phyloP scores from a whole-genome alignment of 2,329 filamentous ascomycete genomes.

The Amesomyces nigricolor region DNA sequence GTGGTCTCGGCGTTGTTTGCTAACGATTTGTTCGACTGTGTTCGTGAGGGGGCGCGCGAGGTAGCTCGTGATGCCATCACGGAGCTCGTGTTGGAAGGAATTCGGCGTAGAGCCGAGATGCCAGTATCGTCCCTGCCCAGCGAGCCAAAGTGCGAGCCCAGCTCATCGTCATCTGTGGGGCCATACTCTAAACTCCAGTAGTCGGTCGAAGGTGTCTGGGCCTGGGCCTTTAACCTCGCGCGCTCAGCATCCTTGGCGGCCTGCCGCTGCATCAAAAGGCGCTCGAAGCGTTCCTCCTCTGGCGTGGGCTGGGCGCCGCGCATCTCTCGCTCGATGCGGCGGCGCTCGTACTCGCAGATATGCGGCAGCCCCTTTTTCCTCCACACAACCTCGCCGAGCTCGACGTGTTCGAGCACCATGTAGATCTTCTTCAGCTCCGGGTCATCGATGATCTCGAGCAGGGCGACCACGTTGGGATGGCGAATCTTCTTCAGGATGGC shows the following conservation, averaged over 20 bases:
- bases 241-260: constrained; percentile 53
- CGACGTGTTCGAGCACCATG: constrained; percentile 92
- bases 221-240: constrained; percentile 44
- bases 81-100: constrained; percentile 36
- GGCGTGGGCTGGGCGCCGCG: constrained; percentile 52
- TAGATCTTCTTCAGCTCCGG: constrained; percentile 96
- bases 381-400: constrained; percentile 92
- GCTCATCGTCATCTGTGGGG: constrained; percentile 47
- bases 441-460: constrained; percentile 96
- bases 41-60: constrained; percentile 44
- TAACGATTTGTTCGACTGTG: constrained; percentile 42
- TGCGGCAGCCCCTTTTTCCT: constrained; percentile 79
- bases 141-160: constrained; percentile 40
- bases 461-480: constrained; percentile 91
- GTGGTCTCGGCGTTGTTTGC: constrained; percentile 31
- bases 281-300: constrained; percentile 56
- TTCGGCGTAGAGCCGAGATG: constrained; percentile 33
- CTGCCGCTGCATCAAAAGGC: constrained; percentile 54
- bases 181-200: constrained; percentile 85
- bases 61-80: constrained; percentile 36
- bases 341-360: constrained; percentile 76
- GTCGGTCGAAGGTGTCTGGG: constrained; percentile 51
- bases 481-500: constrained; percentile 97
- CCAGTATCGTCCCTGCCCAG: constrained; percentile 38
- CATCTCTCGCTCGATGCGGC: constrained; percentile 69